Percentiles rank a stretch among this genome's conserved stretches.
phyloP scores from a whole-genome alignment of 2,329 filamentous ascomycete species.

The Stachybotrys echinatus region DNA sequence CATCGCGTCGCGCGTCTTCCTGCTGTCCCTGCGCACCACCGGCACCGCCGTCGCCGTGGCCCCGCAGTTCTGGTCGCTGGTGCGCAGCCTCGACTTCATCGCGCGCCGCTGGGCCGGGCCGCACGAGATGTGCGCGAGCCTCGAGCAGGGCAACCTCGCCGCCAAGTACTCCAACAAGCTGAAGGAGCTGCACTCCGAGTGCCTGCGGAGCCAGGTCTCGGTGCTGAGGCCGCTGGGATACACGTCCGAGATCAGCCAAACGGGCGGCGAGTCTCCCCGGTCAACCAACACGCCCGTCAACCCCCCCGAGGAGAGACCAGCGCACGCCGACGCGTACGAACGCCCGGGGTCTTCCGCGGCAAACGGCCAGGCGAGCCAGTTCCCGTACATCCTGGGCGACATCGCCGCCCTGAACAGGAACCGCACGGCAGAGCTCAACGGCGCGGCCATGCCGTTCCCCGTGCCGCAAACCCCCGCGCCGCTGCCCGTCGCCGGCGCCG shows the following conservation, averaged over 20 bases:
- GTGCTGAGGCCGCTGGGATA: neutral
- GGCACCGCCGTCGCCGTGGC: conserved; percentile 9
- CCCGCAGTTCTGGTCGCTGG: conserved; percentile 16
- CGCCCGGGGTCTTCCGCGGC: neutral
- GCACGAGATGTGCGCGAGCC: too few relatives aligned
- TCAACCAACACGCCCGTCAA: neutral
- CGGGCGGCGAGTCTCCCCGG: neutral
- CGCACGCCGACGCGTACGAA: neutral
- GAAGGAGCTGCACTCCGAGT: neutral
- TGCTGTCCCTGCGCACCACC: conserved; percentile 23
- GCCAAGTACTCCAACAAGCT: neutral
- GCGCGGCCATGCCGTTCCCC: neutral
- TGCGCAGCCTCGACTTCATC: conserved; percentile 14
- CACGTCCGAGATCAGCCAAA: neutral
- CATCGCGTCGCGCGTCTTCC: conserved; percentile 31
- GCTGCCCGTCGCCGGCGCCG: too few relatives aligned
- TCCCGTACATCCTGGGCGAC: neutral
- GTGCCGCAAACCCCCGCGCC: neutral
- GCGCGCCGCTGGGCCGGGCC: conserved; percentile 12
- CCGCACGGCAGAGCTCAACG: neutral
- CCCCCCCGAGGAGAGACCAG: too few relatives aligned
- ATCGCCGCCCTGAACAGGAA: neutral
- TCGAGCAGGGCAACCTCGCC: neutral
- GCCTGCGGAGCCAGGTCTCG: neutral
- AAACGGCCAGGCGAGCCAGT: neutral